Base-by-base conservation (phyloP, 257 asterid species). In the Marsdenia floribunda region DNA sequence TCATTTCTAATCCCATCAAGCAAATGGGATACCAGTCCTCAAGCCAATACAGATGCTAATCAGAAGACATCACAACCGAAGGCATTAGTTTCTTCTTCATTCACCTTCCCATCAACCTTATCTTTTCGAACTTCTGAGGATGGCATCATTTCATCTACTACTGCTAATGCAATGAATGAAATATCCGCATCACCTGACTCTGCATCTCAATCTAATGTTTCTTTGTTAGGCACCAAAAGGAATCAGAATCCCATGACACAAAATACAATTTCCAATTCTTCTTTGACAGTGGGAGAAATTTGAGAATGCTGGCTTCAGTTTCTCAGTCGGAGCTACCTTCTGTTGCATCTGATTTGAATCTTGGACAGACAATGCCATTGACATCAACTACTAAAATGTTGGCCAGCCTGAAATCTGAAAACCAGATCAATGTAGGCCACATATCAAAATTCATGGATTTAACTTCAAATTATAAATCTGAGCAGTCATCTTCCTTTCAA, bases 61-160 rank as follows among this genome's bases (percentile, higher is more conserved):
- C 83, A 82, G 77, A 82, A 75, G 75, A 54, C n/a, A 63, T 80
- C 84, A 78, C 86, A 73, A 64, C 66, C 78, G 76, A 88, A 79
- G 78, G 72, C 82, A 67, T 70, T 83, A 69, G 76, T 68, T 60
- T 71, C 81, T 75, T 69, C 82, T 79, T 75, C 84, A 65, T 69
- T 72, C 46, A 77, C 35, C 37, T 77, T 85, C 73, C 57, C 84
- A 64, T 79, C 88, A 66, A 53, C 82, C 46, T 78, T 75, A 44
- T 57, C 88, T 55, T 81, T 79, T 68, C 68, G 74, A 6, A 67
- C 75, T 72, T 55, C 74, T 70, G 82, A 79, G 71, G 57, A 33
- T 59, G 79, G 60, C 67, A 80, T 71, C 54, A 71, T 74, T 78
- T 73, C 85, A 73, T 65, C 86, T 44, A 44, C 75, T 76, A 75